phyloP scores from a whole-genome alignment of 2,329 filamentous ascomycete species.

The Elsinoe perseae region DNA sequence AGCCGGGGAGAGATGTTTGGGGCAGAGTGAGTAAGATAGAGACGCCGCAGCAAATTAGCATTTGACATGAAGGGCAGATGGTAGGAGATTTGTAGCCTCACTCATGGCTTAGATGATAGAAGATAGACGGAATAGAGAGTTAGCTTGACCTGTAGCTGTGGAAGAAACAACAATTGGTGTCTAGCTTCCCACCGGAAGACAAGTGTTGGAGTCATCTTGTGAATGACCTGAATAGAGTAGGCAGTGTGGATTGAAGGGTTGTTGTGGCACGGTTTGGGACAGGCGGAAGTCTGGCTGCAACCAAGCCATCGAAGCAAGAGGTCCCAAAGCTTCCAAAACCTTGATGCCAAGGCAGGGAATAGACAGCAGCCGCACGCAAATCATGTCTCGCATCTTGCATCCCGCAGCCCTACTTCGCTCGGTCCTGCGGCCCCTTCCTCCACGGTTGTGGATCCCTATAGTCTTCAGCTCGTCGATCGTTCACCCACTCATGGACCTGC shows the following conservation, averaged over 20 bases:
- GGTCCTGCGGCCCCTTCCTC: not conserved
- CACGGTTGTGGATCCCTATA: not conserved
- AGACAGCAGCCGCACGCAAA: slow-evolving; percentile 6
- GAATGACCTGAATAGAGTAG: slow-evolving; percentile 11
- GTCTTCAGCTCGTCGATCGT: slow-evolving; percentile 5
- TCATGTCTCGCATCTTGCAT: slow-evolving; percentile 2
- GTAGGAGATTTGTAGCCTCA: slow-evolving; percentile 6
- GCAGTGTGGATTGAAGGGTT: not conserved
- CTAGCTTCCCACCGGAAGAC: not conserved
- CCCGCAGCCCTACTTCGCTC: not conserved
- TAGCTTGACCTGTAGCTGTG: slow-evolving; percentile 1
- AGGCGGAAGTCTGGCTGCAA: slow-evolving; percentile 13
- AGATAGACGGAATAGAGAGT: not conserved
- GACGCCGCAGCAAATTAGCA: not conserved
- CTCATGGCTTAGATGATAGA: not conserved
- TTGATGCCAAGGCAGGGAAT: slow-evolving; percentile 5
- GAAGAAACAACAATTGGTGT: slow-evolving; percentile 1
- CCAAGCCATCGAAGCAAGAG: not conserved
- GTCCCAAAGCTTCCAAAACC: not conserved
- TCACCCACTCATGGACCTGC: not conserved
- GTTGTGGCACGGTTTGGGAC: slow-evolving; percentile 6
- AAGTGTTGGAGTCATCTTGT: slow-evolving; percentile 6
- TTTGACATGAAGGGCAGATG: not conserved
- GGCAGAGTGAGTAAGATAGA: not conserved
- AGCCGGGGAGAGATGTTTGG: not conserved